phyloP scores from a whole-genome alignment of 805 yeast genomes.

The Saccharomycopsis olivae region DNA sequence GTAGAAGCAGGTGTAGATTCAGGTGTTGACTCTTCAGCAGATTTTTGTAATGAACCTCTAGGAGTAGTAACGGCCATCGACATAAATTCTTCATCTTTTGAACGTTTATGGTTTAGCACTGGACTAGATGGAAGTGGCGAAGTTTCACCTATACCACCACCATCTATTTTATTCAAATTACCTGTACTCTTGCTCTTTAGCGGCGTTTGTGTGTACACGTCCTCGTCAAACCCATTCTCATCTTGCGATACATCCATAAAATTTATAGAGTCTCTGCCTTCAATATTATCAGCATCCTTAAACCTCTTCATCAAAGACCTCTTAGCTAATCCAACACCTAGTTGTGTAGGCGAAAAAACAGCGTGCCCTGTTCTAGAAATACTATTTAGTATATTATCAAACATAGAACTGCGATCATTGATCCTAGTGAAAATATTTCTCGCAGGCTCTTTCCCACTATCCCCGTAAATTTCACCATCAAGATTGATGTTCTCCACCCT shows the following conservation, averaged over 20 bases:
- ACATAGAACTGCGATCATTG: neutral
- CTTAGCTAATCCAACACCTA: slow-evolving; percentile 13
- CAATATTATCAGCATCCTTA: neutral
- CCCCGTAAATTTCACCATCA: too few species aligned
- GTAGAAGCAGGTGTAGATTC: too few species aligned
- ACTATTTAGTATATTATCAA: neutral
- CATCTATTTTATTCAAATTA: neutral
- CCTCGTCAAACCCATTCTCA: neutral
- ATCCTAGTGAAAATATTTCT: too few species aligned
- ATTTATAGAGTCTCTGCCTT: neutral
- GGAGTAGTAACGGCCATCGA: neutral
- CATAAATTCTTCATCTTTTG: neutral
- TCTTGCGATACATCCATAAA: slow-evolving; percentile 1
- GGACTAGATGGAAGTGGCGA: neutral
- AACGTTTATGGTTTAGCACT: neutral
- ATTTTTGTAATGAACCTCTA: neutral
- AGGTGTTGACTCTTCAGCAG: too few species aligned
- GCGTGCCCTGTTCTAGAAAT: slow-evolving; percentile 6
- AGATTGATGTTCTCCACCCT: too few species aligned
- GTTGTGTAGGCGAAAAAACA: slow-evolving; percentile 15
- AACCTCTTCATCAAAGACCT: slow-evolving; percentile 5
- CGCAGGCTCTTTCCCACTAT: too few species aligned
- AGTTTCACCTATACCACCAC: neutral
- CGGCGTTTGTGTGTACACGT: slow-evolving; percentile 10
- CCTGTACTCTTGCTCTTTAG: slow-evolving; percentile 3